Evolutionary conservation across 805 yeast genomes (phyloP), one percentile per base, ranked within the genome.

Genomic region (Schwanniomyces pseudopolymorphus): DNA sequence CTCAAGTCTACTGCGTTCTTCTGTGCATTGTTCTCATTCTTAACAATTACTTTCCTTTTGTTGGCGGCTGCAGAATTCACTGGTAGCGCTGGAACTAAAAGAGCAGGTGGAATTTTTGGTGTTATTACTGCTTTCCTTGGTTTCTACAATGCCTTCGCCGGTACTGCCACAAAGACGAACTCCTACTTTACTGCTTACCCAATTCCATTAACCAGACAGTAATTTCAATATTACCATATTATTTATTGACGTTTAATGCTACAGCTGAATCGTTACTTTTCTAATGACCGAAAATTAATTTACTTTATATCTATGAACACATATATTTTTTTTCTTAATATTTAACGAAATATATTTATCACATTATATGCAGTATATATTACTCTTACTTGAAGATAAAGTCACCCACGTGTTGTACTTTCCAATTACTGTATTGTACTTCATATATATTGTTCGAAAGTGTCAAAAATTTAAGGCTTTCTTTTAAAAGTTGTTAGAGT

Each of bases 51-150:
- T 2, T 71, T 71, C 43, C 16, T 64, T 25, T 57, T 72, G 37
- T 65, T 72, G 50, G 62, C 72, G 14, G 65, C 59, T 16, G 76
- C 72, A 24, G 67, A 61, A 10, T 59, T 69, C 41, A 44, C 66
- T 2, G 62, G 61, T 10, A 59, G 51, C 8, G 59, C 56, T 4
- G 52, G 53, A 6, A 61, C 63, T 10, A 49, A 63, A 4, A 63
- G 70, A 46, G 74, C 72, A 36, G 77, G 75, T 22, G 77, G 76
- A 38, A 69, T 70, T 5, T 43, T 61, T 43, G 77, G 77, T n/a
- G 67, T 70, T n/a, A 61, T 72, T 35, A 65, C 73, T 11, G 68
- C 70, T 2, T 57, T 71, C 47, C 50, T 68, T 31, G 76, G 73
- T 1, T 70, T 63, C 54, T 72, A 72, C 53, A 70, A 71, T 47